A percentile compares a stretch with the other conserved stretches of the same genome.
Evolutionary conservation across 352 stramenopile genomes (phyloP).

Genomic region (Phytophthora sojae): DNA sequence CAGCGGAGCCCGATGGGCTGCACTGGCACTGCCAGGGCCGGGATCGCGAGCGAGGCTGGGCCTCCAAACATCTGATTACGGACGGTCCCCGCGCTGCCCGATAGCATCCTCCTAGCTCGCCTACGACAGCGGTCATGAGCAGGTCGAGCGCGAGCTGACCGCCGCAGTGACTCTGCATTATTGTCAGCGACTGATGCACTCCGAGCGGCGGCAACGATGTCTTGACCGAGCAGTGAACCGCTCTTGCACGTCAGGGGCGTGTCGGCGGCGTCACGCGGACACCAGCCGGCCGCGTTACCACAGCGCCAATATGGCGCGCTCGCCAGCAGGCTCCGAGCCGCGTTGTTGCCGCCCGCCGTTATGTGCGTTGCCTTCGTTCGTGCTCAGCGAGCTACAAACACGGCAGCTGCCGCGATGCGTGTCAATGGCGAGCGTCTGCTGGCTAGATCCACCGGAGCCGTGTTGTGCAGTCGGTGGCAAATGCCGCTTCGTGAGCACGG

Average conservation of each 20-base stretch:
- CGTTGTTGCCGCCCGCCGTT: background rate
- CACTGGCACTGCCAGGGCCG: too few relatives aligned
- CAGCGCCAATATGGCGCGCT: background rate
- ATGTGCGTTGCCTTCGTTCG: background rate
- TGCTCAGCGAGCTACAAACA: background rate
- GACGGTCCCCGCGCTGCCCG: background rate
- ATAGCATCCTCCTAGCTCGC: constrained; percentile 11
- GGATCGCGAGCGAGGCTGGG: background rate
- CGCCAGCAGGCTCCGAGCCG: background rate
- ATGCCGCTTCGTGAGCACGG: constrained; percentile 24
- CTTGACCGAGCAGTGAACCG: too few relatives aligned
- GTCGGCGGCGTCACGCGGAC: background rate
- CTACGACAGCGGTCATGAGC: background rate
- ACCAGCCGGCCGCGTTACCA: background rate
- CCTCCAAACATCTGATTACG: constrained; percentile 26
- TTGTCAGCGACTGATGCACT: too few relatives aligned
- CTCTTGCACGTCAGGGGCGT: too few relatives aligned
- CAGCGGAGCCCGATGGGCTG: too few relatives aligned
- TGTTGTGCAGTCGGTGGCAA: constrained; percentile 14
- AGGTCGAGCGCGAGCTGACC: background rate
- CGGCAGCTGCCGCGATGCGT: constrained; percentile 4
- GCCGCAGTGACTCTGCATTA: too few relatives aligned
- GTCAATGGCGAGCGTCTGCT: background rate
- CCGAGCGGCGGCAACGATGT: too few relatives aligned
- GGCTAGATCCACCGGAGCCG: constrained; percentile 9